Percentiles rank a stretch among this genome's conserved stretches.
phyloP scores from a whole-genome alignment of 75 land plant genomes.

The Gnetum montanum region DNA sequence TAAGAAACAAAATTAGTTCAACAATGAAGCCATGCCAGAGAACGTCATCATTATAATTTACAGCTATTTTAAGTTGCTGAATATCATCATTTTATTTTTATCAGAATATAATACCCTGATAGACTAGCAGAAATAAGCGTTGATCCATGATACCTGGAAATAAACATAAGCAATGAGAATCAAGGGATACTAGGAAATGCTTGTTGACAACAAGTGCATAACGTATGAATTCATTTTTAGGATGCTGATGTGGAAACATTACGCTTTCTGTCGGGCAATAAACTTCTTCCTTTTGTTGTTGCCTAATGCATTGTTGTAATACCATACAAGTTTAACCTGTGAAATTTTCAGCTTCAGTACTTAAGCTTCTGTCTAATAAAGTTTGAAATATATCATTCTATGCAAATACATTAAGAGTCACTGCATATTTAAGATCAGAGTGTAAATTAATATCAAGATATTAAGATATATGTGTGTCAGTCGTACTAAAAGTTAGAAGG shows the following conservation, averaged over 20 bases:
- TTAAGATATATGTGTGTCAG: too few species aligned
- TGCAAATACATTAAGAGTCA: not conserved
- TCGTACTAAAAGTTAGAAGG: too few species aligned
- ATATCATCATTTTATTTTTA: too few species aligned
- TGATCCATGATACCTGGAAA: constrained; percentile 91
- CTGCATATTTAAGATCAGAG: too few species aligned
- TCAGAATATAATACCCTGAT: constrained; percentile 74
- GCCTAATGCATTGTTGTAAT: constrained; percentile 94
- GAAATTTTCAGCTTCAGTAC: too few species aligned
- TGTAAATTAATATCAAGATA: too few species aligned
- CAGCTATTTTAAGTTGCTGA: too few species aligned
- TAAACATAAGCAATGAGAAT: constrained; percentile 10
- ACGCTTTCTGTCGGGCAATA: constrained; percentile 91
- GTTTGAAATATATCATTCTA: not conserved
- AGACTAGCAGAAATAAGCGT: constrained; percentile 90
- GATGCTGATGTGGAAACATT: too few species aligned
- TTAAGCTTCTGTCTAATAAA: not conserved
- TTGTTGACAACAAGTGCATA: too few species aligned
- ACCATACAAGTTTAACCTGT: constrained; percentile 98
- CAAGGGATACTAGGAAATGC: too few species aligned
- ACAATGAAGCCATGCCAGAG: not conserved
- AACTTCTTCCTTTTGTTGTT: constrained; percentile 85
- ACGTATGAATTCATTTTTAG: too few species aligned
- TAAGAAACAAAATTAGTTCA: not conserved
- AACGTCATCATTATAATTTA: too few species aligned